Base-by-base conservation (phyloP, 31 red algal genomes). In the Asparagopsis taxiformis region DNA sequence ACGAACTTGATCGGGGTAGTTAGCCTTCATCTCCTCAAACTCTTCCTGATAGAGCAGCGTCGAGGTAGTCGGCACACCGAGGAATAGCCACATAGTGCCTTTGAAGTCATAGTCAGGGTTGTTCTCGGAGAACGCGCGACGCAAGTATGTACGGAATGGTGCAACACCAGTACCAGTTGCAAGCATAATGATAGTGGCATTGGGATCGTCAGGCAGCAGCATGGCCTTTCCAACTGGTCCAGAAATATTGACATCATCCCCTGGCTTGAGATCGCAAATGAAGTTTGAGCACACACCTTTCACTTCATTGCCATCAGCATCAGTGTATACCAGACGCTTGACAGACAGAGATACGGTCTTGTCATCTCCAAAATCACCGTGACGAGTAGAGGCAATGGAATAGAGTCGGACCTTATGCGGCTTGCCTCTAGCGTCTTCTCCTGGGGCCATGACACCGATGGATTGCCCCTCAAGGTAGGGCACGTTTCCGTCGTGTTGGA, bases 171-270 rank as follows among this genome's bases (percentile, higher is more conserved):
- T 98, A 4, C 95, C 95, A 20, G 95, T 98, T 0, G 86, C 90
- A 59, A 98, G 70, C 95, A 98, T 98, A 46, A 98, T 85, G 61
- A 98, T 91, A 55, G 86, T 98, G 11, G 95, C 95, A 38, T 94
- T 85, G 7, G 85, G 85, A 55, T 98, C 95, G 17, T 41, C 49
- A n/a, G 95, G 95, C 95, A 98, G 91, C 50, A 98, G 68, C 85
- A 98, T 91, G 25, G 81, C 84, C 26, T 65, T 98, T 39, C 95
- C 95, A 1, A 98, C 90, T 25, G 95, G 95, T 16, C 95, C 95
- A 16, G 95, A 74, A 32, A 98, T 87, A 43, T 75, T 74, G 7
- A 98, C 90, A 43, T 89, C 69, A 31, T 93, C 84, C 29, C 91
- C 91, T 17, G 90, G 63, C 63, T 88, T 85, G 65, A 98, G 66